phyloP scores from a whole-genome alignment of 2,329 filamentous ascomycete species.

The Emydomyces testavorans region DNA sequence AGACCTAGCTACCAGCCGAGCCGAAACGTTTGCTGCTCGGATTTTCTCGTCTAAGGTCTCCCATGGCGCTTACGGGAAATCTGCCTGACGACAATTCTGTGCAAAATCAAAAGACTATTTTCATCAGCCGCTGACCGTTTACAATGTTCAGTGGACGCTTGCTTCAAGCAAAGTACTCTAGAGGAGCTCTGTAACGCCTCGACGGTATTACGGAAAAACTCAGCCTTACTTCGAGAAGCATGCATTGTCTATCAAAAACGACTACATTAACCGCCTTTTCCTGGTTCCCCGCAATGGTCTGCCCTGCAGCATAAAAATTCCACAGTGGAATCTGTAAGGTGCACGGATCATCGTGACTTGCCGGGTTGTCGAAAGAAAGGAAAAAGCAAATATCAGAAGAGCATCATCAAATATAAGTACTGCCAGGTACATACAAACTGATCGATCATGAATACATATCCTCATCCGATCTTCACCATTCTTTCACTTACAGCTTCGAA shows the following conservation, averaged over 20 bases:
- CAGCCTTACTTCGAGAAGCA: slow-evolving; percentile 7
- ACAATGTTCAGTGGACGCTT: background rate
- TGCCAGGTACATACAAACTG: slow-evolving; percentile 4
- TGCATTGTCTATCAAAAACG: background rate
- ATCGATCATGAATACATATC: background rate
- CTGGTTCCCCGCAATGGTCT: slow-evolving; percentile 12
- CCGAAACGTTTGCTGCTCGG: no score
- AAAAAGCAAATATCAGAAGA: slow-evolving; percentile 14
- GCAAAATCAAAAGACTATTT: background rate
- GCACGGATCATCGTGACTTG: slow-evolving; percentile 15
- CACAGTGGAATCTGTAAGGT: slow-evolving; percentile 12
- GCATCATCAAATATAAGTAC: slow-evolving; percentile 7
- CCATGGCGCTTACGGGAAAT: slow-evolving; percentile 2
- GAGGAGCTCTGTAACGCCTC: background rate
- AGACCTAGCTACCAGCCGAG: no score
- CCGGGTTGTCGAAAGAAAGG: slow-evolving; percentile 10
- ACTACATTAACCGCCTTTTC: slow-evolving; percentile 9
- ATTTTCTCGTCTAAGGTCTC: background rate
- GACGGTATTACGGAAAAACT: background rate
- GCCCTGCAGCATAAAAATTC: slow-evolving; percentile 10
- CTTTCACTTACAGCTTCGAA: background rate
- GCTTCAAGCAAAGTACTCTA: background rate
- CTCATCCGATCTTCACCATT: background rate
- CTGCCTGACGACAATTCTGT: background rate
- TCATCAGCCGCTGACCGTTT: background rate